phyloP scores from a whole-genome alignment of 1,284 basidiomycete species.

The Somion occarium region DNA sequence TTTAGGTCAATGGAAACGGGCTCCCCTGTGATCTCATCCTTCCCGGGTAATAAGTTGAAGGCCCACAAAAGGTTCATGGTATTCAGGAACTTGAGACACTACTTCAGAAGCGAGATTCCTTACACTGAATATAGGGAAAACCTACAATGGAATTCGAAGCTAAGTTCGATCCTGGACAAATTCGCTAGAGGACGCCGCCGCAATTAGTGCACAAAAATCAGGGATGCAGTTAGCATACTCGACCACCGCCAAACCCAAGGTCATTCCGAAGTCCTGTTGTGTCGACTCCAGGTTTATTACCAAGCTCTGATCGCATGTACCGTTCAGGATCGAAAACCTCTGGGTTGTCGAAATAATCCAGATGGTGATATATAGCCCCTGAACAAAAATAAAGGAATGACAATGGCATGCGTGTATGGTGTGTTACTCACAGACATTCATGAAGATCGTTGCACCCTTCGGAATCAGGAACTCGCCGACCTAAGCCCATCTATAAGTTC shows the following conservation, averaged over 20 bases:
- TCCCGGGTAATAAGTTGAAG: slow-evolving; percentile 6
- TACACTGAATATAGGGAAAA: background rate
- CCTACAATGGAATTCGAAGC: slow-evolving; percentile 15
- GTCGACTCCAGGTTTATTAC: slow-evolving; percentile 8
- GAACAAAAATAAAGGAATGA: background rate
- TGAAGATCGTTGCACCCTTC: no score
- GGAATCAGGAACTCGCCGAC: slow-evolving; percentile 1
- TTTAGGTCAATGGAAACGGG: slow-evolving; percentile 1
- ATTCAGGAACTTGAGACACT: slow-evolving; percentile 6
- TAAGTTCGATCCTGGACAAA: slow-evolving; percentile 19
- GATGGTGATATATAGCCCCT: slow-evolving; percentile 19
- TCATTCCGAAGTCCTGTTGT: slow-evolving; percentile 10
- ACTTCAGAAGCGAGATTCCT: background rate
- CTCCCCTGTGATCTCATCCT: slow-evolving; percentile 2
- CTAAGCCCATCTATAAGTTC: background rate
- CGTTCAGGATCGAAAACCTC: slow-evolving; percentile 16
- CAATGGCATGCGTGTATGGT: background rate
- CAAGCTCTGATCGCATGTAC: slow-evolving; percentile 15
- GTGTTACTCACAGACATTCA: slow-evolving; percentile 2
- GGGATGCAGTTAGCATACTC: slow-evolving; percentile 9
- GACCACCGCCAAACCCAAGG: slow-evolving; percentile 17
- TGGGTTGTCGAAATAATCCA: slow-evolving; percentile 12
- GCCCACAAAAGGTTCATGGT: slow-evolving; percentile 13
- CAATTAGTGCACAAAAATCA: background rate
- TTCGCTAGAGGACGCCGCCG: slow-evolving; percentile 7